phyloP scores from a whole-genome alignment of 306 rosid genomes.

The Rubus parviflorus region DNA sequence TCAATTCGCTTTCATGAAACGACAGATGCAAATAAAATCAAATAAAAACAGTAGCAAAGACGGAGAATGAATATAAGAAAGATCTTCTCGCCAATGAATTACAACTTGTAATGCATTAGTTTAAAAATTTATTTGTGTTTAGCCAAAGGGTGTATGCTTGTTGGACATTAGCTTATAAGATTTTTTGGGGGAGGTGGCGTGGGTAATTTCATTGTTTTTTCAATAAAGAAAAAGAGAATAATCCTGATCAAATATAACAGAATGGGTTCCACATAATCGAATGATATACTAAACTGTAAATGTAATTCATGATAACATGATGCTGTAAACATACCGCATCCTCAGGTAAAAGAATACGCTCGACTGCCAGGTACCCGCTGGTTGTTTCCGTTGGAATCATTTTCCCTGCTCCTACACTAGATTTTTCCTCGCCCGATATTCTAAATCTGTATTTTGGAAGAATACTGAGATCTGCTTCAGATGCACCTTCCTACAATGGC shows the following conservation, averaged over 20 bases:
- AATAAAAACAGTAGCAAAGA: not conserved
- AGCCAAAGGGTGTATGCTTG: not conserved
- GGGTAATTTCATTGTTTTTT: not conserved
- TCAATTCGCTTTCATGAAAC: not conserved
- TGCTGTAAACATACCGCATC: constrained; percentile 72
- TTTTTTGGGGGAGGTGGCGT: not conserved
- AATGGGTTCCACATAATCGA: not conserved
- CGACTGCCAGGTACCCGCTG: constrained; percentile 64
- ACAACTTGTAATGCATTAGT: not conserved
- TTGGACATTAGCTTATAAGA: not conserved
- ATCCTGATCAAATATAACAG: not conserved
- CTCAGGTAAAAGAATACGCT: constrained; percentile 65
- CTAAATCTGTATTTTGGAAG: constrained; percentile 75
- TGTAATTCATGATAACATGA: not conserved
- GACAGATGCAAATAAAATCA: not conserved
- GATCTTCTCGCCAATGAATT: not conserved
- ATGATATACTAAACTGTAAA: not conserved
- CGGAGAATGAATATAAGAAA: not conserved
- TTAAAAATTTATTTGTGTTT: too few relatives aligned
- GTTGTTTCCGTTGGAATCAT: constrained; percentile 77
- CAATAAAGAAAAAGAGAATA: not conserved
- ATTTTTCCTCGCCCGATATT: constrained; percentile 48
- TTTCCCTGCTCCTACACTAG: constrained; percentile 71
- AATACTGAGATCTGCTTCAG: constrained; percentile 82
- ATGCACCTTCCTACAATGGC: constrained; percentile 78